These are phyloP conservation scores for Colletotrichum tamarilloi DNA, from an alignment of 2,329 filamentous ascomycete species.

Conservation along the genomic window DNA sequence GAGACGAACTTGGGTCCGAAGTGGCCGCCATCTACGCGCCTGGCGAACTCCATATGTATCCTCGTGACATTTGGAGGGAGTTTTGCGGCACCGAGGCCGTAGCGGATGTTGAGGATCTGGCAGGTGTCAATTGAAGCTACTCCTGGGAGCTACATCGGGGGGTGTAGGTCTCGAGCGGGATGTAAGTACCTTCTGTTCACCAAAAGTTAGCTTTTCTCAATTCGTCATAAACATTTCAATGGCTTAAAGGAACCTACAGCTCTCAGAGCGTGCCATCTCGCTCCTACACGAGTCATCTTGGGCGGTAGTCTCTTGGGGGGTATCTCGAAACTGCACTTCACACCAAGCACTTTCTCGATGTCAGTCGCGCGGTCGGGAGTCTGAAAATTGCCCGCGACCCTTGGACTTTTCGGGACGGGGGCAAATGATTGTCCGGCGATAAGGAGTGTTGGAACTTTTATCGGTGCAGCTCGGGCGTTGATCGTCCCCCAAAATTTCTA, in stretches of 20 bases:
- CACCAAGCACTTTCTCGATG: background rate
- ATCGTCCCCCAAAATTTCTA: background rate
- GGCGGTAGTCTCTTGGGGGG: constrained; percentile 25
- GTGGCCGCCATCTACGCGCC: constrained; percentile 72
- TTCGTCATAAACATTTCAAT: background rate
- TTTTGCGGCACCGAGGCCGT: constrained; percentile 85
- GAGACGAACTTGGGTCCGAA: constrained; percentile 74
- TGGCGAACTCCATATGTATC: constrained; percentile 80
- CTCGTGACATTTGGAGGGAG: constrained; percentile 80
- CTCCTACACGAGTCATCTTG: constrained; percentile 56
- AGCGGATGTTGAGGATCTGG: constrained; percentile 79
- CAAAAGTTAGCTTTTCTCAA: constrained; percentile 22
- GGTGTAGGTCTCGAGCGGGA: background rate
- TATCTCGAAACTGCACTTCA: background rate
- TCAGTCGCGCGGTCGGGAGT: constrained; percentile 27
- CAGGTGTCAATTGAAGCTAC: constrained; percentile 39
- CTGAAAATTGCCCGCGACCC: constrained; percentile 36
- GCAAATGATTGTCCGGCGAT: constrained; percentile 24
- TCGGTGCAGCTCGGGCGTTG: constrained; percentile 3
- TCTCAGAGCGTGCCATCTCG: constrained; percentile 79
- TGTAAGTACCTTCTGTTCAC: constrained; percentile 35
- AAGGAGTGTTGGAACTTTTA: constrained; percentile 15
- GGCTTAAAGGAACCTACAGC: constrained; percentile 63
- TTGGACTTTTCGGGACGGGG: constrained; percentile 26
- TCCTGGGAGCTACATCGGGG: background rate